Evolutionary conservation across 2,329 filamentous ascomycete genomes (phyloP).

Genomic region (Annulohypoxylon truncatum): DNA sequence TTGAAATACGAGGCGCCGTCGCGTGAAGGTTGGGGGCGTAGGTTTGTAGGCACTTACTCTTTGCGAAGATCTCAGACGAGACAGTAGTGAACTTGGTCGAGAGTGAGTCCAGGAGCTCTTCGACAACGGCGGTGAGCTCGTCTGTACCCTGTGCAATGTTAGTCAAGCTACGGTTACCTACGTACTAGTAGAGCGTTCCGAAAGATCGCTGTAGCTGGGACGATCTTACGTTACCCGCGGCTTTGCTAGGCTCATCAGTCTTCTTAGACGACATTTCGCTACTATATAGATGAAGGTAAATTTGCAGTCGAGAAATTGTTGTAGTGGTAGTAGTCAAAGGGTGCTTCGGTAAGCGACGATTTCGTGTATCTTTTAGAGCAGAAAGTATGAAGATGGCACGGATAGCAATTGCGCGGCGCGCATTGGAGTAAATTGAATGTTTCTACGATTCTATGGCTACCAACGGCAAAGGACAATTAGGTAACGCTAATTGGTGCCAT

Average conservation of each 20-base stretch:
- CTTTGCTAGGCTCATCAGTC: constrained; percentile 36
- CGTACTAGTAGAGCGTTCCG: neutral
- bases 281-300: neutral
- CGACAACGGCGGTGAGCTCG: constrained; percentile 82
- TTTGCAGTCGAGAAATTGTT: neutral
- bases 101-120: constrained; percentile 86
- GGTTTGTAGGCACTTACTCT: constrained; percentile 68
- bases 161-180: constrained; percentile 9
- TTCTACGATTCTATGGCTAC: neutral
- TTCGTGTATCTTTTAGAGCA: neutral
- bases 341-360: neutral
- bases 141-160: constrained; percentile 53
- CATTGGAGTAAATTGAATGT: neutral
- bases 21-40: neutral
- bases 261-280: constrained; percentile 46
- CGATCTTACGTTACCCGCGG: constrained; percentile 35
- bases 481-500: neutral
- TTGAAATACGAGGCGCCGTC: neutral
- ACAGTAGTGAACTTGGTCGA: constrained; percentile 87
- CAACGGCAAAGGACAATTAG: neutral
- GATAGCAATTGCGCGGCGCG: constrained; percentile 2
- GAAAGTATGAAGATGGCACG: neutral
- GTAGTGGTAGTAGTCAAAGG: neutral
- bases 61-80: constrained; percentile 87
- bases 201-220: neutral